Evolutionary conservation across 108 stramenopile genomes (phyloP).

Genomic region (Fistulifera pelliculosa): DNA sequence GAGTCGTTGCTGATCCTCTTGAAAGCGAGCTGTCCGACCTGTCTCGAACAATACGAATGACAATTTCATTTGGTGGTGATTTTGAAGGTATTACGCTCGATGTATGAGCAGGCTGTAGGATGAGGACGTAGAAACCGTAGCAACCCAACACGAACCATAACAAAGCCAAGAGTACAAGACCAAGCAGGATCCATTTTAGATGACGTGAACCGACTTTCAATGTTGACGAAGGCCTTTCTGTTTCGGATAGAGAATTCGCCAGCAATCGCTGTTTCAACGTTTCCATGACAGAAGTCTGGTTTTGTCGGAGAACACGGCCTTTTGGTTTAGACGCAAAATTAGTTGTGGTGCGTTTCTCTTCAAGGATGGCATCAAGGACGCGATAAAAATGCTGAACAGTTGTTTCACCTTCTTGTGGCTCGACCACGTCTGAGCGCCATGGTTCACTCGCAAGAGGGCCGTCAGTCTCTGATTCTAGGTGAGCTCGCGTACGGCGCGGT

Average conservation of each 20-base stretch:
- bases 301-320: not conserved
- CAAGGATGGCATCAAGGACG: constrained; percentile 29
- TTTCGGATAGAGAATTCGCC: not conserved
- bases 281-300: not conserved
- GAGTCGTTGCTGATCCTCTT: too few relatives aligned
- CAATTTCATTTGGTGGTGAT: constrained; percentile 2
- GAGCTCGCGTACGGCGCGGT: not conserved
- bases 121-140: constrained; percentile 5
- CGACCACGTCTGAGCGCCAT: not conserved
- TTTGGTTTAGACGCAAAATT: too few relatives aligned
- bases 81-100: not conserved
- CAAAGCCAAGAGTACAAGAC: not conserved
- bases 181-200: not conserved
- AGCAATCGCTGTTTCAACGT: not conserved
- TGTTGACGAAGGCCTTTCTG: not conserved
- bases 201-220: constrained; percentile 3
- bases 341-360: constrained; percentile 6
- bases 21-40: too few relatives aligned
- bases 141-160: constrained; percentile 5
- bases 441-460: not conserved
- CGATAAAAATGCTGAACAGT: constrained; percentile 27
- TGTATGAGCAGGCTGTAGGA: not conserved
- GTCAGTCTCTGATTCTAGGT: not conserved
- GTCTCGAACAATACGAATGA: constrained; percentile 12
- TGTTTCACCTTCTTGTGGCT: constrained; percentile 1